Percentiles rank a stretch among this genome's conserved stretches.
phyloP scores from a whole-genome alignment of 1,284 basidiomycete genomes.

The Golubevia pallescens region DNA sequence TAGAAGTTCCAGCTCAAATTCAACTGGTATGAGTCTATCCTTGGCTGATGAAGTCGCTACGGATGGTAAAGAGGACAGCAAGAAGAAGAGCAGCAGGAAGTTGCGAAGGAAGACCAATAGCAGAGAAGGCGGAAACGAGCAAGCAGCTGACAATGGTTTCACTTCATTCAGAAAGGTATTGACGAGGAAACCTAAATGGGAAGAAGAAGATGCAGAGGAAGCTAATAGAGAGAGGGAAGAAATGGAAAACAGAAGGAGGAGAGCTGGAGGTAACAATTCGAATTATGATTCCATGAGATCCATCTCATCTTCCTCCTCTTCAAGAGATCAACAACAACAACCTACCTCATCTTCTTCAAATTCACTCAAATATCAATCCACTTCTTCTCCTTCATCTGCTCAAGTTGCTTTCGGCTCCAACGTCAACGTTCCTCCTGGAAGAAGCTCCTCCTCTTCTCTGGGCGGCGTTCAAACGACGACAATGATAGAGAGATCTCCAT shows the following conservation, averaged over 20 bases:
- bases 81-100: background rate
- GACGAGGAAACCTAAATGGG: background rate
- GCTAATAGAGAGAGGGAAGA: background rate
- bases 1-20: too few relatives aligned
- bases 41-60: background rate
- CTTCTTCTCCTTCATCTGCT: background rate
- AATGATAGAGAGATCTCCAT: slow-evolving; percentile 1
- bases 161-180: background rate
- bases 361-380: background rate
- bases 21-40: too few relatives aligned
- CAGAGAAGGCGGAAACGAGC: too few relatives aligned
- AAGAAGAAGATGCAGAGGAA: background rate
- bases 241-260: background rate
- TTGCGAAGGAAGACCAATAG: too few relatives aligned
- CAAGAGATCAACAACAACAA: too few relatives aligned
- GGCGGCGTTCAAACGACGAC: background rate
- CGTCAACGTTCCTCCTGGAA: background rate
- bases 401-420: background rate
- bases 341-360: too few relatives aligned
- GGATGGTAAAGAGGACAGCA: background rate
- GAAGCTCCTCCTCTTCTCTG: background rate
- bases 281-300: too few relatives aligned
- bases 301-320: slow-evolving; percentile 1
- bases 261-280: background rate
- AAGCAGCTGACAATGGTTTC: background rate